Conservation (phyloP, 2,329 filamentous ascomycete species). For the Exophiala aquamarina region DNA sequence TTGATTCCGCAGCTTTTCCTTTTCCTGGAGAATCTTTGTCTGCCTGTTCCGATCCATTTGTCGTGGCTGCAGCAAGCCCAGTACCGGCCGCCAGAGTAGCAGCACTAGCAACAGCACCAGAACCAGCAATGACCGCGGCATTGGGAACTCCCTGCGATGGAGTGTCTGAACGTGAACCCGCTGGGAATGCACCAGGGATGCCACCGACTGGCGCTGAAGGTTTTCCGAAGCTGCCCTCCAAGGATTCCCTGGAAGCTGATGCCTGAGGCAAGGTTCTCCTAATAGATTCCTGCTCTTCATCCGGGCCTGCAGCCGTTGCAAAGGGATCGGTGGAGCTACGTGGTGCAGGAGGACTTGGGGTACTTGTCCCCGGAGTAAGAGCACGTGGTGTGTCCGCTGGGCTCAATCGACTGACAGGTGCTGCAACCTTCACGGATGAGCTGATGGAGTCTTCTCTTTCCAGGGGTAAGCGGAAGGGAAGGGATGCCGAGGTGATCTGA, state of each 20-base stretch:
- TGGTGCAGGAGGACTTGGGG: conserved; percentile 27
- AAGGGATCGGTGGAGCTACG: conserved; percentile 25
- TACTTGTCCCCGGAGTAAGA: conserved; percentile 43
- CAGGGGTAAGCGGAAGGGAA: conserved; percentile 64
- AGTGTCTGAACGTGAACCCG: conserved; percentile 27
- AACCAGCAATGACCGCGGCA: conserved; percentile 10
- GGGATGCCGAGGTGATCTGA: conserved; percentile 74
- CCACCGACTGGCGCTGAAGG: conserved; percentile 21
- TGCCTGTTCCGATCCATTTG: conserved; percentile 10
- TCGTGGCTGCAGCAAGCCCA: conserved; percentile 7
- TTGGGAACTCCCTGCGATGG: conserved; percentile 11
- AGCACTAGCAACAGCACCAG: conserved; percentile 14
- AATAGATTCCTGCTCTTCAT: conserved; percentile 29
- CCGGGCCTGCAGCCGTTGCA: conserved; percentile 19
- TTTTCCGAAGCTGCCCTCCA: conserved; percentile 21
- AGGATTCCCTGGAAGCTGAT: conserved; percentile 2
- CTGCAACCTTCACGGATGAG: conserved; percentile 76
- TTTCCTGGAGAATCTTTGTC: conserved; percentile 5
- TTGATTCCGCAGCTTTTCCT: conserved; percentile 30
- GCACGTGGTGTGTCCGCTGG: conserved; percentile 47
- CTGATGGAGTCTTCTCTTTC: conserved; percentile 65
- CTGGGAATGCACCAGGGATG: conserved; percentile 55
- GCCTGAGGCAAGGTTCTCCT: conserved; percentile 21
- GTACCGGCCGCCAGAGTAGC: conserved; percentile 8
- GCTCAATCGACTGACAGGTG: conserved; percentile 66